These are phyloP conservation scores for Kuraishia hungarica DNA, from an alignment of 805 yeast species.

Conservation along the genomic window DNA sequence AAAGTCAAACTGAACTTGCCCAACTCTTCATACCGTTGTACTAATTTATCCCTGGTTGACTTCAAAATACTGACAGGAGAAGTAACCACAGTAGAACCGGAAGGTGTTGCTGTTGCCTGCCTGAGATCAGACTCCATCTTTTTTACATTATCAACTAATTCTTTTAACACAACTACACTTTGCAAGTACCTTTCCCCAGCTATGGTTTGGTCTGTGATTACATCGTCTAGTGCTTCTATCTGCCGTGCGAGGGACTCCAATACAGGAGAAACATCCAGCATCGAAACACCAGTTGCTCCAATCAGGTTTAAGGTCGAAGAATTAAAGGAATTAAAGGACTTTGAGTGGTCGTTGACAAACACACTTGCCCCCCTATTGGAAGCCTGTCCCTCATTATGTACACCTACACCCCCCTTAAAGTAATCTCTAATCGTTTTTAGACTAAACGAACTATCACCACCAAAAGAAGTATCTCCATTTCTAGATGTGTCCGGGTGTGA, in stretches of 20 bases:
- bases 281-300: neutral
- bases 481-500: neutral
- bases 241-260: constrained; percentile 15
- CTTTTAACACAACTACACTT: constrained; percentile 15
- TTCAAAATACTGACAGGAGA: neutral
- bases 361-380: no score
- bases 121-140: constrained; percentile 11
- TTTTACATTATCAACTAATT: constrained; percentile 15
- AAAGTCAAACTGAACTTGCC: constrained; percentile 7
- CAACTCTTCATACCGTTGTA: constrained; percentile 4
- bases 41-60: neutral
- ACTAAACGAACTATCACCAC: neutral
- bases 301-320: neutral
- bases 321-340: no score
- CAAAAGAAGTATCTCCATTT: neutral
- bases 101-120: neutral
- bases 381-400: no score
- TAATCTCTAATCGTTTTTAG: constrained; percentile 10
- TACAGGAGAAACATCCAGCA: constrained; percentile 10
- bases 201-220: constrained; percentile 10
- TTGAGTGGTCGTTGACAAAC: no score
- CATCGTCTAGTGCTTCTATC: constrained; percentile 16
- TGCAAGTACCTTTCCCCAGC: constrained; percentile 14
- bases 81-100: neutral
- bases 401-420: no score